Evolutionary conservation across 2,329 filamentous ascomycete species (phyloP), one percentile per base, ranked within the genome.

Genomic region (Aspergillus awamori): DNA sequence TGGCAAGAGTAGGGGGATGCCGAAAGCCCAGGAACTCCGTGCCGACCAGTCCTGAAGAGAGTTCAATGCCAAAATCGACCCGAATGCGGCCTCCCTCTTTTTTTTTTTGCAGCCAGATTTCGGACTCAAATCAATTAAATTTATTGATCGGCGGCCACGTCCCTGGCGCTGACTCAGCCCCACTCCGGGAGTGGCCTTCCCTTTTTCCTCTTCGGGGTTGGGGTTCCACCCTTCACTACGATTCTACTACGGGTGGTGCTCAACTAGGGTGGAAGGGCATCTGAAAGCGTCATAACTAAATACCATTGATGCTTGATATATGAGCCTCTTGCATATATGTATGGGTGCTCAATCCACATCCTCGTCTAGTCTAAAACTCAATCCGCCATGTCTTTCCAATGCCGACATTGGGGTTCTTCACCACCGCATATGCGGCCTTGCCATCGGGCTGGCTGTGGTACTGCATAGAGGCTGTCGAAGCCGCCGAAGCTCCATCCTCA

Each of bases 311-410:
- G 39, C 28, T 17, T 45, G 13, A 47, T 30, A 56, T 47, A 10
- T 6, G 28, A 47, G 10, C 11, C 30, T 24, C 15, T 7, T 33
- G 15, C 39, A 36, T 45, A 43, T 33, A 45, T 56, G 26, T 47
- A 33, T 47, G 20, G 26, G 11, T 22, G 7, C 4, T 33, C 41
- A 24, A 15, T 52, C 53, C 51, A 43, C 22, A 47, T 49, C 48
- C 47, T 22, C 47, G 26, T 53, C 13, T 22, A 48, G 15, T 45
- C 57, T 56, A 76, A 65, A 89, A 87, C 53, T 83, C 80, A 65
- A 88, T 82, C 74, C 80, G 87, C 88, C 89, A 91, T 22, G 86
- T 84, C 69, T 80, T 82, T 38, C 84, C 84, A 75, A 91, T 84
- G n/a, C 72, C 77, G 15, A 89, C 83, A 56, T 81, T 81, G 0